Evolutionary conservation across 257 asterid species (phyloP).

Genomic region (Plantago elongata): DNA sequence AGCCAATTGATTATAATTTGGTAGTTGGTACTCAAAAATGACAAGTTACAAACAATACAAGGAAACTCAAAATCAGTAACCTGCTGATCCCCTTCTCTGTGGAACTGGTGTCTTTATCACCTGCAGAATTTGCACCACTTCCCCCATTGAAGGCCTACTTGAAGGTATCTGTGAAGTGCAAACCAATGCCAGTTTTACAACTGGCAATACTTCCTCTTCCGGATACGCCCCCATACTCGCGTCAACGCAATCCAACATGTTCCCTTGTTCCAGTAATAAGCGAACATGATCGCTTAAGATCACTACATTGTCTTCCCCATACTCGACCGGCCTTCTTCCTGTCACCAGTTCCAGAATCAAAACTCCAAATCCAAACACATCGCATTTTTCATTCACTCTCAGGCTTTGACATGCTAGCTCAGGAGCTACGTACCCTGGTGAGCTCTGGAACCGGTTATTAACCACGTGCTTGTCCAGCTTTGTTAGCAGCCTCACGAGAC

Average conservation of each 20-base stretch:
- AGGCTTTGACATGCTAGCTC: conserved; percentile 86
- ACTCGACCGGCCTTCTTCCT: conserved; percentile 69
- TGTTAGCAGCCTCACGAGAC: conserved; percentile 60
- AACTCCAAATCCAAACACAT: conserved; percentile 82
- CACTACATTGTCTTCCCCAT: conserved; percentile 80
- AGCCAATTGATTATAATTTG: too few species aligned
- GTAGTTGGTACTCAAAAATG: too few species aligned
- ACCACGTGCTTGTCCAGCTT: conserved; percentile 57
- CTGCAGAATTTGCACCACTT: conserved; percentile 89
- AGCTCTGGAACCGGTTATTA: conserved; percentile 60
- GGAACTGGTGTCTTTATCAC: conserved; percentile 77
- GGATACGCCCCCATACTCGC: conserved; percentile 56
- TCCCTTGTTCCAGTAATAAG: conserved; percentile 71
- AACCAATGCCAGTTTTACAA: conserved; percentile 72
- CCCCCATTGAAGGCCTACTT: conserved; percentile 94
- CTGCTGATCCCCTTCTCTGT: conserved; percentile 32
- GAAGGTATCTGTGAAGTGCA: conserved; percentile 97
- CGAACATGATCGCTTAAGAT: conserved; percentile 76
- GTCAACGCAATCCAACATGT: conserved; percentile 72
- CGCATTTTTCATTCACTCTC: conserved; percentile 89
- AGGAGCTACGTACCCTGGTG: conserved; percentile 87
- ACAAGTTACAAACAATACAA: too few species aligned
- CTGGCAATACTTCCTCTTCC: conserved; percentile 83
- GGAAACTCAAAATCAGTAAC: conserved; percentile 8
- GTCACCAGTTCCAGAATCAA: conserved; percentile 79